phyloP scores from a whole-genome alignment of 1,284 basidiomycete genomes.

The Ustilago sp. region DNA sequence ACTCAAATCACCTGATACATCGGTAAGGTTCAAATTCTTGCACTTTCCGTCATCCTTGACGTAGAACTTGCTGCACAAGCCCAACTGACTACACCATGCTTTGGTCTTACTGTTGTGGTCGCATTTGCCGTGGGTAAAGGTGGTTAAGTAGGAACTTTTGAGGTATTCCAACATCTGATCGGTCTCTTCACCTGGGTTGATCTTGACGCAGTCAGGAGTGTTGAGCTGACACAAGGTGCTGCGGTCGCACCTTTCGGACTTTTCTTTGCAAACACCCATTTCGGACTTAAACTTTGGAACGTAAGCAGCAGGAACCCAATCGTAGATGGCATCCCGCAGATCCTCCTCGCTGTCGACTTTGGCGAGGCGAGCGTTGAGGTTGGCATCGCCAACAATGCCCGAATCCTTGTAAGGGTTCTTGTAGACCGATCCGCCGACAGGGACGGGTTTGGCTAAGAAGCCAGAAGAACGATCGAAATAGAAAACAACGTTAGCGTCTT shows the following conservation, averaged over 20 bases:
- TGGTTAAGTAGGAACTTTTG: background rate
- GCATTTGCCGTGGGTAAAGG: background rate
- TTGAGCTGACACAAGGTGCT: too few relatives aligned
- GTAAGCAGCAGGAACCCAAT: too few relatives aligned
- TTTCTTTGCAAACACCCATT: too few relatives aligned
- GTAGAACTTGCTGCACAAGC: background rate
- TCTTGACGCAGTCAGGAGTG: too few relatives aligned
- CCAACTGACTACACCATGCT: background rate
- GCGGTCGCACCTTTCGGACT: too few relatives aligned
- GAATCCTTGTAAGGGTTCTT: fast-evolving
- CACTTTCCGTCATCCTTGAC: background rate
- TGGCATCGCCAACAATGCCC: background rate
- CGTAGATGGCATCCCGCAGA: background rate
- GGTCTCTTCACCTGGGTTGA: background rate
- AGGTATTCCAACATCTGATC: background rate
- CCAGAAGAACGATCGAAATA: too few relatives aligned
- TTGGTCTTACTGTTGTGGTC: background rate
- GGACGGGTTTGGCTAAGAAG: too few relatives aligned
- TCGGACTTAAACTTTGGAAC: too few relatives aligned
- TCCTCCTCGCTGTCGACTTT: background rate
- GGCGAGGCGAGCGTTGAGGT: background rate
- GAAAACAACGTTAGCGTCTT: too few relatives aligned
- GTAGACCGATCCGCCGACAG: too few relatives aligned
- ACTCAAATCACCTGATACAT: fast-evolving
- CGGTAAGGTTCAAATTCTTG: background rate